Conservation (phyloP, 352 stramenopile genomes). For the Thalassiosira livingstoniorum region DNA sequence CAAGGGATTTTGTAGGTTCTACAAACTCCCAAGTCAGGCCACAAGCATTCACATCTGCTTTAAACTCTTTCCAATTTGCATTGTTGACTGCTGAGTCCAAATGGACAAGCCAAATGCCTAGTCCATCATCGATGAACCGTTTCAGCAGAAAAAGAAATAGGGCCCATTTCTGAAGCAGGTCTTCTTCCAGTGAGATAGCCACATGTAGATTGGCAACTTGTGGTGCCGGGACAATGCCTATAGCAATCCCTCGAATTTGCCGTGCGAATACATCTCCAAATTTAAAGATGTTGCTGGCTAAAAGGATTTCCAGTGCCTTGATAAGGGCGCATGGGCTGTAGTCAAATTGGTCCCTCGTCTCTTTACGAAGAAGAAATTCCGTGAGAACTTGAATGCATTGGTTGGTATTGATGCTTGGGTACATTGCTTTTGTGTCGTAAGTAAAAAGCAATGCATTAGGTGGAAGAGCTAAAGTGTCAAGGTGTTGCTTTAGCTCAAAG, state of each 20-base stretch:
- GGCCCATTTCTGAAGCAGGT: background rate
- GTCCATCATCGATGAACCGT: background rate
- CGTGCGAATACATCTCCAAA: constrained; percentile 12
- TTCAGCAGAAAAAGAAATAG: background rate
- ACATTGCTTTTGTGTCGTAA: constrained; percentile 25
- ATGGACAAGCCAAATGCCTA: background rate
- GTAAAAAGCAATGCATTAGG: constrained; percentile 24
- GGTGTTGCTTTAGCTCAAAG: constrained; percentile 24
- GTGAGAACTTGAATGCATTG: background rate
- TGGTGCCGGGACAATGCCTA: constrained; percentile 9
- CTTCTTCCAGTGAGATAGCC: constrained; percentile 4
- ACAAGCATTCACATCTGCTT: background rate
- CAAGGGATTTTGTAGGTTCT: background rate
- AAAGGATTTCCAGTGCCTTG: constrained; percentile 1
- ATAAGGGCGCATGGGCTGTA: constrained; percentile 4
- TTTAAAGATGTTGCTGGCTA: constrained; percentile 5
- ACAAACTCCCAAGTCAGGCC: background rate
- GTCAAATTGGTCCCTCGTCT: background rate
- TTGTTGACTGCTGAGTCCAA: background rate
- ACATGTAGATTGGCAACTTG: constrained; percentile 8
- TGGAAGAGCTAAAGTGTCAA: constrained; percentile 16
- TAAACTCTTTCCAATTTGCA: constrained; percentile 14
- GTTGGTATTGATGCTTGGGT: constrained; percentile 24
- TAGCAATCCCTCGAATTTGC: constrained; percentile 16
- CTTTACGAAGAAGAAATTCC: background rate